These are phyloP conservation scores for Echeveria elegans DNA, from an alignment of 164 flowering plant genomes.

Conservation along the genomic window DNA sequence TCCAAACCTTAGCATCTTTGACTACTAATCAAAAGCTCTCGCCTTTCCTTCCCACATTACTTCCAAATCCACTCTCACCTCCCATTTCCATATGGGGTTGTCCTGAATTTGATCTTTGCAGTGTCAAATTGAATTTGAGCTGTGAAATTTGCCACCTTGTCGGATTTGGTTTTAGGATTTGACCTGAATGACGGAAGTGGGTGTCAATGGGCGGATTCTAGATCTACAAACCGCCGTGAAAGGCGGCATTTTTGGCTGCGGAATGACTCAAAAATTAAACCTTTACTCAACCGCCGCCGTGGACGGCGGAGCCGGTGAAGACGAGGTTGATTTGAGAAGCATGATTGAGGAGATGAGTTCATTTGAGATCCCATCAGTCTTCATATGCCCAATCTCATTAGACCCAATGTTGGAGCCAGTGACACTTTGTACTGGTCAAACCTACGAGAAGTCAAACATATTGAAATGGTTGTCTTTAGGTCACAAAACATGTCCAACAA, in stretches of 20 bases:
- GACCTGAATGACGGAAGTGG: slow-evolving; percentile 33
- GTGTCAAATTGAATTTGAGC: neutral
- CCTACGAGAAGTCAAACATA: slow-evolving; percentile 66
- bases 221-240: slow-evolving; percentile 51
- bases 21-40: neutral
- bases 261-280: neutral
- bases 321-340: slow-evolving; percentile 21
- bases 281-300: neutral
- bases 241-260: slow-evolving; percentile 44
- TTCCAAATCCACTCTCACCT: neutral
- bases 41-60: neutral
- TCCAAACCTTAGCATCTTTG: neutral
- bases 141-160: neutral
- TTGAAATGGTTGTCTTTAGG: slow-evolving; percentile 65
- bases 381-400: slow-evolving; percentile 74
- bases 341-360: slow-evolving; percentile 46
- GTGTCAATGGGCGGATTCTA: slow-evolving; percentile 35
- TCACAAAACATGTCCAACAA: slow-evolving; percentile 63
- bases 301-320: slow-evolving; percentile 23
- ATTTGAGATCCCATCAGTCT: slow-evolving; percentile 50
- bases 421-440: slow-evolving; percentile 68
- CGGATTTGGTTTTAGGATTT: neutral
- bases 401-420: slow-evolving; percentile 86
- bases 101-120: neutral
- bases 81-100: neutral